phyloP scores from a whole-genome alignment of 108 stramenopile genomes.

The Pseudonitzschia pungens region DNA sequence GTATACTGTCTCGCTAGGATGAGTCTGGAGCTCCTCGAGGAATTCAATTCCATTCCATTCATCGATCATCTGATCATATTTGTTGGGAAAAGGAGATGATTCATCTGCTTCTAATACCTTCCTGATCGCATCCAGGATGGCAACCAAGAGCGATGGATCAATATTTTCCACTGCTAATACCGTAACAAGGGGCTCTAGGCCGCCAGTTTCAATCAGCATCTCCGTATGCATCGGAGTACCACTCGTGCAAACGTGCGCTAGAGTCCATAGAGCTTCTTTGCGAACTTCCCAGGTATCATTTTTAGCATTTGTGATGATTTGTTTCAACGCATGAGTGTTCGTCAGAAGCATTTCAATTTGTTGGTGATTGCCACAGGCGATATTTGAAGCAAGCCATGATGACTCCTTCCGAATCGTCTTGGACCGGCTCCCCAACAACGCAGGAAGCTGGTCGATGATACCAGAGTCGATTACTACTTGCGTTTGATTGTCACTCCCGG shows the following conservation, averaged over 20 bases:
- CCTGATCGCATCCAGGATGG: conserved; percentile 77
- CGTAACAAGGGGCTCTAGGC: conserved; percentile 64
- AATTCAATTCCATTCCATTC: conserved; percentile 74
- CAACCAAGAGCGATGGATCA: conserved; percentile 60
- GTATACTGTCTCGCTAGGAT: conserved; percentile 76
- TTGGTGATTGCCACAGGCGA: conserved; percentile 85
- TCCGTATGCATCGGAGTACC: conserved; percentile 54
- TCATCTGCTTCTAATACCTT: conserved; percentile 55
- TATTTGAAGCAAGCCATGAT: conserved; percentile 90
- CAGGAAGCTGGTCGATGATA: conserved; percentile 30
- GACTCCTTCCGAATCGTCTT: conserved; percentile 86
- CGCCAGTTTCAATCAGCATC: conserved; percentile 63
- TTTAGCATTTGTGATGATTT: conserved; percentile 51
- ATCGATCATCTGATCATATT: conserved; percentile 50
- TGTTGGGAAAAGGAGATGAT: conserved; percentile 11
- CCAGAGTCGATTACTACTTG: conserved; percentile 86
- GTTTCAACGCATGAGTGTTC: conserved; percentile 36
- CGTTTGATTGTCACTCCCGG: conserved; percentile 86
- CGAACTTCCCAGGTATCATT: conserved; percentile 76
- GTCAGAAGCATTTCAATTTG: conserved; percentile 65
- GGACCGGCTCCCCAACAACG: conserved; percentile 35
- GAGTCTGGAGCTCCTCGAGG: conserved; percentile 85
- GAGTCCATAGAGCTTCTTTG: conserved; percentile 90
- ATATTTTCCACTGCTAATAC: conserved; percentile 43
- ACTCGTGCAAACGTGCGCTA: conserved; percentile 78